Evolutionary conservation across 2,329 filamentous ascomycete species (phyloP), one percentile per base, ranked within the genome.

Genomic region (Didymella sp.): DNA sequence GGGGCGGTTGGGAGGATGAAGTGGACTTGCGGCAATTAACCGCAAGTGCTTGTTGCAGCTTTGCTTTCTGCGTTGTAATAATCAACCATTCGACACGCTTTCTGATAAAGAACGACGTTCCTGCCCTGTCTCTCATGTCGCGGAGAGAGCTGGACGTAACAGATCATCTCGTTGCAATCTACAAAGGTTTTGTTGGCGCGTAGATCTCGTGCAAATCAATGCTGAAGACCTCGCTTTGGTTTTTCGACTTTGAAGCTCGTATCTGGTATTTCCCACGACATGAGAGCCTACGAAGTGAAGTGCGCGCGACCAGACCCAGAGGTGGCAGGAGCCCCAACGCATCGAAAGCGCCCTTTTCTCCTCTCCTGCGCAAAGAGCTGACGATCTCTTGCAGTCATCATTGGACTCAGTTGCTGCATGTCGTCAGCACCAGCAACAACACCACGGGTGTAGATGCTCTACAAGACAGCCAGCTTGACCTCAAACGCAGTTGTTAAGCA

Each of bases 1-100:
- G 48, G 54, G n/a, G 48, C 48, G 27, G 15, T 57, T 2, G 54
- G 25, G 2, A 57, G 48, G 21, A 43, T 49, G 43, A 52, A 40
- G 21, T 52, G 37, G 48, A 15, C 7, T 3, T 49, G 43, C 31
- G 11, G 22, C 4, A 48, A n/a, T 12, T 52, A 27, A 48, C 25
- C 7, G 15, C 13, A 27, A 5, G 11, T 24, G 5, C 28, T 46
- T 13, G 19, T 9, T 5, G 15, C 27, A 45, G 17, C 11, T 11
- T 38, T 13, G 25, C 25, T 3, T 21, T 24, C 21, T 41, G 6
- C 38, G 25, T 13, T n/a, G n/a, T n/a, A n/a, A n/a, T n/a, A n/a
- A n/a, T n/a, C n/a, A n/a, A n/a, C n/a, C n/a, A n/a, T n/a, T n/a
- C n/a, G n/a, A n/a, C n/a, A n/a, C n/a, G n/a, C n/a, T n/a, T n/a